Evolutionary conservation across 345 rosid genomes (phyloP).

Genomic region (Ceriops zippeliana): DNA sequence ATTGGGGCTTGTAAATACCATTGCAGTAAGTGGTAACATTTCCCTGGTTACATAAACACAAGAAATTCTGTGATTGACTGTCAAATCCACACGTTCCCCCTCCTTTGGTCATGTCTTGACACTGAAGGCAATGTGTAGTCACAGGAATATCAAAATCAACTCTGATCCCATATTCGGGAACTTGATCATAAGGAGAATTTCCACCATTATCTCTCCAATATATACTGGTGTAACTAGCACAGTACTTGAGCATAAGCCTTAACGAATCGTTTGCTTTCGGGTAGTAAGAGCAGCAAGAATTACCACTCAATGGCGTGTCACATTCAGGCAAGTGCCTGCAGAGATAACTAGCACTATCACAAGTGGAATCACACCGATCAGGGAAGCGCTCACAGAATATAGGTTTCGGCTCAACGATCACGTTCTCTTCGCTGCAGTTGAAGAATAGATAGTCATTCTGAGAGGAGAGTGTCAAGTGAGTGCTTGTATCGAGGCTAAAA

Average conservation of each 20-base stretch:
- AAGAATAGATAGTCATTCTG: constrained; percentile 92
- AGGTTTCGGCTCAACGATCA: constrained; percentile 76
- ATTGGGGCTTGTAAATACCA: constrained; percentile 30
- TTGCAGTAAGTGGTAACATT: constrained; percentile 67
- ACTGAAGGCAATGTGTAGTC: constrained; percentile 68
- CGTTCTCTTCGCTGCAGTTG: constrained; percentile 64
- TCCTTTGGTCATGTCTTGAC: constrained; percentile 75
- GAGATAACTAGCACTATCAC: constrained; percentile 81
- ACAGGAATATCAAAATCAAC: constrained; percentile 79
- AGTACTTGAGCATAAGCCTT: constrained; percentile 75
- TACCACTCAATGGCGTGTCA: constrained; percentile 36
- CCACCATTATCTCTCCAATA: constrained; percentile 68
- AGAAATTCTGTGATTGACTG: constrained; percentile 47
- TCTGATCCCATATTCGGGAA: constrained; percentile 78
- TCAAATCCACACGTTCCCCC: constrained; percentile 77
- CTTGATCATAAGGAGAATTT: constrained; percentile 52
- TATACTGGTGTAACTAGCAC: constrained; percentile 78
- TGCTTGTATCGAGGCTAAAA: constrained; percentile 82
- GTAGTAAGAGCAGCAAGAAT: constrained; percentile 79
- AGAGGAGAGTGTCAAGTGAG: constrained; percentile 68
- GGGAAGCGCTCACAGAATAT: constrained; percentile 85
- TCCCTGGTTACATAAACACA: constrained; percentile 58
- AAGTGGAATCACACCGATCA: constrained; percentile 79
- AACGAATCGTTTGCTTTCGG: constrained; percentile 83
- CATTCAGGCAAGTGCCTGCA: constrained; percentile 88